Conservation (phyloP, 2,329 filamentous ascomycete species). For the Exophiala phaeomuriformis region DNA sequence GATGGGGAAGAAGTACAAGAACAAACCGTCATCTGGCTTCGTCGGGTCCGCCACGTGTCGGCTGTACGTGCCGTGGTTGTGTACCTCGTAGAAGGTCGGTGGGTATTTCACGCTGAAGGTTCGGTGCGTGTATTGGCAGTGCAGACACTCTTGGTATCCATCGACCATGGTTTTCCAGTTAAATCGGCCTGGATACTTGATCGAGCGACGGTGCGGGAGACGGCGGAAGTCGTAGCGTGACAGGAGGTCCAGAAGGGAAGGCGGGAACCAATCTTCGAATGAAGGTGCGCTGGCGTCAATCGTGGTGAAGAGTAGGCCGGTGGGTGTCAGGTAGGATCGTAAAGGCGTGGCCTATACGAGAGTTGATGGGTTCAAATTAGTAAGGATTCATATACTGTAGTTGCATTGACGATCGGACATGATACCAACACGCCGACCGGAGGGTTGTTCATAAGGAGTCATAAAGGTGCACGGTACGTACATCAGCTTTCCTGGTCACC, state of each 20-base stretch:
- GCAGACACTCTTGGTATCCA: constrained; percentile 53
- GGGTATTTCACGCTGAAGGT: constrained; percentile 50
- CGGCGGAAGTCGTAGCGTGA: constrained; percentile 48
- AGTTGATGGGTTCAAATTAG: constrained; percentile 28
- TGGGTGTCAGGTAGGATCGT: constrained; percentile 39
- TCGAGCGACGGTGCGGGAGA: constrained; percentile 46
- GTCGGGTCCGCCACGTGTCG: constrained; percentile 50
- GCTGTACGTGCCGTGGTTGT: constrained; percentile 50
- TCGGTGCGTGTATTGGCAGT: constrained; percentile 53
- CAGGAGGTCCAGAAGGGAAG: constrained; percentile 43
- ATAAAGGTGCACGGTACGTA: constrained; percentile 4
- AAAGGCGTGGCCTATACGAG: constrained; percentile 12
- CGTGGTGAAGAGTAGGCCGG: constrained; percentile 48
- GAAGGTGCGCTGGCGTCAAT: constrained; percentile 42
- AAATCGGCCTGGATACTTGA: constrained; percentile 51
- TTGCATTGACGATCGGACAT: too few species aligned
- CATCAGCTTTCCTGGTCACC: constrained; percentile 21
- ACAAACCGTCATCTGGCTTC: constrained; percentile 48
- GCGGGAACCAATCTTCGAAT: constrained; percentile 50
- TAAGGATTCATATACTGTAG: background rate
- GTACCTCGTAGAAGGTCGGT: constrained; percentile 49
- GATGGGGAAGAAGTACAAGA: constrained; percentile 53
- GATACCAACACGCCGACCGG: background rate
- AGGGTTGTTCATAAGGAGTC: background rate
- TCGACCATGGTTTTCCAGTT: constrained; percentile 58